Base-by-base conservation (phyloP, 2,329 filamentous ascomycete genomes). In the Aspergillus niger region DNA sequence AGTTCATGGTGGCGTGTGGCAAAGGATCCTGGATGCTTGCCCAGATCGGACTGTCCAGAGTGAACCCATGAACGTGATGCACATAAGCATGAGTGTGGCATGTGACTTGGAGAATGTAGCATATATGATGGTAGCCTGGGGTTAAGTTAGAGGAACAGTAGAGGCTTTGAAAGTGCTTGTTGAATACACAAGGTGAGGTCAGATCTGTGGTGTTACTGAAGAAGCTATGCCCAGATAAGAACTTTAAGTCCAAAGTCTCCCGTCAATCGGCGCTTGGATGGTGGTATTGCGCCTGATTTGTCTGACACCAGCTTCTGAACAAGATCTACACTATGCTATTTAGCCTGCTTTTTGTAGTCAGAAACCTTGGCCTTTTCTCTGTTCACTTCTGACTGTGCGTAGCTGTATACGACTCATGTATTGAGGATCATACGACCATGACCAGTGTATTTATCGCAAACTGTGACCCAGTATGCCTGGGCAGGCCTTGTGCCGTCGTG, bases 361-460 rank as follows among this genome's bases (percentile, higher is more conserved):
- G 5, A 32, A 30, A 15, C 26, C 20, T 24, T 24, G 15, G 13
- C 26, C 15, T 4, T 6, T 32, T n/a, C 26, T 28, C n/a, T 13
- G 47, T 15, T 24, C 36, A 55, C 38, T 55, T 43, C 43, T 22
- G 36, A 49, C 67, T 82, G 81, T n/a, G 80, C 50, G 3, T 70
- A 69, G 67, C 83, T 83, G 67, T 83, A 83, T 28, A 73, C 77
- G 43, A 83, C 80, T 58, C 83, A 84, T 26, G 84, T 74, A 53
- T 76, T 76, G 79, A 80, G 82, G 49, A 83, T 82, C 72, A 82
- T 82, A 63, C 82, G 83, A 0, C 80, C 80, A 0, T 36, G 32
- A 11, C 32, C 26, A 26, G 26, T 20, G 20, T 30, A 10, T 30
- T 30, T 4, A 30, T 11, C 28, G 10, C 10, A 3, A 30, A 82